Evolutionary conservation across 306 rosid genomes (phyloP).

Genomic region (Hippophae tibetana): DNA sequence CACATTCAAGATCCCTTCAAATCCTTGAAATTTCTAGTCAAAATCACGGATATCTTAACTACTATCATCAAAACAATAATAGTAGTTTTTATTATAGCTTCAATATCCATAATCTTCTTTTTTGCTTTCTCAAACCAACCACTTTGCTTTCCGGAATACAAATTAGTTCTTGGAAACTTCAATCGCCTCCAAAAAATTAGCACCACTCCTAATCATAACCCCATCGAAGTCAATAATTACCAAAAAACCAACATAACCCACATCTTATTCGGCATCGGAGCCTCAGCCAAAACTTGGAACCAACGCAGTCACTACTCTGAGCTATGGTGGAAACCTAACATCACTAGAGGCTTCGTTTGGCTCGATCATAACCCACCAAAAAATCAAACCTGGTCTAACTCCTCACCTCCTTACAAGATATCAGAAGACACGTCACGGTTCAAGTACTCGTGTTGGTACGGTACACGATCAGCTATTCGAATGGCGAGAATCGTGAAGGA

Average conservation of each 20-base stretch:
- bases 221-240: neutral
- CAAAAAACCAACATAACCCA: conserved; percentile 48
- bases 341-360: conserved; percentile 62
- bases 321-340: conserved; percentile 49
- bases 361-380: conserved; percentile 24
- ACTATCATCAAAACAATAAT: conserved; percentile 25
- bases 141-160: conserved; percentile 5
- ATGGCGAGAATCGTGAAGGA: conserved; percentile 67
- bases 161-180: neutral
- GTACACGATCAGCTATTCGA: conserved; percentile 56
- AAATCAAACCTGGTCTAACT: conserved; percentile 33
- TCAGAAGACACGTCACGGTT: conserved; percentile 45
- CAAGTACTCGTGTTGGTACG: conserved; percentile 47
- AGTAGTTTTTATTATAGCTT: conserved; percentile 12
- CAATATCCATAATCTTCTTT: conserved; percentile 24
- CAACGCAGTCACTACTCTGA: conserved; percentile 36
- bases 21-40: neutral
- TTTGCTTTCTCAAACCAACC: conserved; percentile 16
- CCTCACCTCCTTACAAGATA: conserved; percentile 30
- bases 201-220: neutral
- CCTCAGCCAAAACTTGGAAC: conserved; percentile 41
- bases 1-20: neutral
- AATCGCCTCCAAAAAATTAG: neutral
- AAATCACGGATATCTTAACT: neutral
- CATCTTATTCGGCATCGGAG: conserved; percentile 54